phyloP scores from a whole-genome alignment of 2,329 filamentous ascomycete species.

The Didymella arachidicola region DNA sequence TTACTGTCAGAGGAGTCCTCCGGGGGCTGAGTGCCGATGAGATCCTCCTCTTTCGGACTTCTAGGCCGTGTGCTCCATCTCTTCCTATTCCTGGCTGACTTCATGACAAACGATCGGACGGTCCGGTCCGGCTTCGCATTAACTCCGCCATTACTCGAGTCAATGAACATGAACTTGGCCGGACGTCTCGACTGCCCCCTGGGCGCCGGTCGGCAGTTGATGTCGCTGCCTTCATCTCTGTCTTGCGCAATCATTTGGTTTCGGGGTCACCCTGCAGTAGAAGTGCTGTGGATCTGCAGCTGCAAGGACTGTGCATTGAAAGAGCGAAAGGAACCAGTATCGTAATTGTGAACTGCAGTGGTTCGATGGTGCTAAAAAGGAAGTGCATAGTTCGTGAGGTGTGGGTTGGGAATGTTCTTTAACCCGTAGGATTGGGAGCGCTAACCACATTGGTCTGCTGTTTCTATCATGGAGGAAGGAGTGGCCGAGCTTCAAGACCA shows the following conservation, averaged over 20 bases:
- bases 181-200: conserved; percentile 26
- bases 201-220: conserved; percentile 3
- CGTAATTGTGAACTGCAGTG: conserved; percentile 9
- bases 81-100: conserved; percentile 42
- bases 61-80: conserved; percentile 45
- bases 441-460: conserved; percentile 22
- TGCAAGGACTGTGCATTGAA: conserved; percentile 14
- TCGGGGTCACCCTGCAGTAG: conserved; percentile 10
- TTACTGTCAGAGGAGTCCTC: neutral
- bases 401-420: conserved; percentile 28
- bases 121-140: conserved; percentile 44
- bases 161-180: conserved; percentile 48
- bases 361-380: conserved; percentile 21
- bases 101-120: conserved; percentile 50
- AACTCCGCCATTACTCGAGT: conserved; percentile 39
- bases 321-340: conserved; percentile 8
- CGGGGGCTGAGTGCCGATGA: conserved; percentile 5
- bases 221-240: conserved; percentile 4
- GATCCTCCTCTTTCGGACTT: conserved; percentile 25
- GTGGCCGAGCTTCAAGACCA: conserved; percentile 29
- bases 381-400: conserved; percentile 22
- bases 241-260: conserved; percentile 25
- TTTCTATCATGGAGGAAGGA: conserved; percentile 25
- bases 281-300: conserved; percentile 14
- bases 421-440: conserved; percentile 20